Evolutionary conservation across 1,284 basidiomycete genomes (phyloP), one percentile per base, ranked within the genome.

Genomic region (Ustilago trichophora): DNA sequence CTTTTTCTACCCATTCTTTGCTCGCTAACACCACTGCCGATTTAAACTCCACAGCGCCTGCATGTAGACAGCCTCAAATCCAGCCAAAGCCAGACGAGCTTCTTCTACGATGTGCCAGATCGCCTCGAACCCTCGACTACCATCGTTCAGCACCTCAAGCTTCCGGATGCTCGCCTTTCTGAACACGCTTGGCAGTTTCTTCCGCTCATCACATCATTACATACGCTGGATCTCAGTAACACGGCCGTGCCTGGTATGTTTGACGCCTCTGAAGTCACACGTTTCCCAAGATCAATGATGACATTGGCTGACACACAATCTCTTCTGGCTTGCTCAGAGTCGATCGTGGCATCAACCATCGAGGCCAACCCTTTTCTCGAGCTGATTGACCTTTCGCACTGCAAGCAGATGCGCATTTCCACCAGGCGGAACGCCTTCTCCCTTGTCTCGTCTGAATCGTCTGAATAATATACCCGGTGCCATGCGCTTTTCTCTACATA

Each of bases 391-490:
- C 38, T 66, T 4, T 42, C 46, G 29, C 36, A 50, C 9, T 66
- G 55, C 43, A 53, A 55, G 33, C 50, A 54, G 42, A 55, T 59
- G 45, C 37, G 50, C 3, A 50, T 66, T 18, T 38, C 40, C 7
- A 51, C 50, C 2, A 16, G 63, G 5, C 31, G 63, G 2, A 55
- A 66, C 22, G 63, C 63, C 0, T 66, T 66, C 19, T 35, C 44
- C 6, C 47, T 57, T 6, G 50, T 53, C 12, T n/a, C n/a, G 4
- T 31, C 26, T 9, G 18, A 32, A n/a, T n/a, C n/a, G n/a, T n/a
- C n/a, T n/a, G n/a, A n/a, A n/a, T n/a, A n/a, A n/a, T n/a, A 50
- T 49, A 49, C 46, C 34, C 45, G 2, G 33, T 24, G 44, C 33
- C 7, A 10, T 6, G 19, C 8, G 38, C 35, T n/a, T n/a, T n/a